Conservation (phyloP, 768 basidiomycete species). For the Kwoniella dendrophila region DNA sequence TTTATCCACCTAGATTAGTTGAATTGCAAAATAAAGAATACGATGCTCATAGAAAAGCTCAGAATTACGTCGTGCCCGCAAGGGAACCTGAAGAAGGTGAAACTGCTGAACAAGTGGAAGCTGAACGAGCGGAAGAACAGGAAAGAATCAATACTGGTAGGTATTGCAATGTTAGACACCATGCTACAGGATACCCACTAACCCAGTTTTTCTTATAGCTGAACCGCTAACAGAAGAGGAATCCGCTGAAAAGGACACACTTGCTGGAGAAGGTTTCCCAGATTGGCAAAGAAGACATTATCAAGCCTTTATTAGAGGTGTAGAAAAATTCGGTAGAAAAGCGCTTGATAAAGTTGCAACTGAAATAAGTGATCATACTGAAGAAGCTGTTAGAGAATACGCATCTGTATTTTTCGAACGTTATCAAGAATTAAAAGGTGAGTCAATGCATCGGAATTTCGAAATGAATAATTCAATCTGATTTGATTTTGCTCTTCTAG, state of each 20-base stretch:
- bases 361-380: constrained; percentile 77
- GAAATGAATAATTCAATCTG: background rate
- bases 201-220: constrained; percentile 64
- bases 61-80: constrained; percentile 58
- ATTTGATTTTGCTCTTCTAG: constrained; percentile 54
- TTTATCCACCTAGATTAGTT: constrained; percentile 79
- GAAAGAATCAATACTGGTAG: constrained; percentile 82
- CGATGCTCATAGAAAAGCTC: constrained; percentile 48
- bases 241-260: constrained; percentile 73
- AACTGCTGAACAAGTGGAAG: constrained; percentile 80
- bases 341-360: constrained; percentile 63
- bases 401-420: constrained; percentile 83
- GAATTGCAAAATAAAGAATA: constrained; percentile 85
- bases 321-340: constrained; percentile 75
- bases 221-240: constrained; percentile 91
- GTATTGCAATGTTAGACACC: too few relatives aligned
- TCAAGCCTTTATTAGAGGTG: constrained; percentile 79
- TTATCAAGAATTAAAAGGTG: constrained; percentile 80
- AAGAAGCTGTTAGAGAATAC: constrained; percentile 76
- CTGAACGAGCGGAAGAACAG: constrained; percentile 75
- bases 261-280: constrained; percentile 76
- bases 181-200: too few relatives aligned
- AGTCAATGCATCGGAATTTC: constrained; percentile 30
- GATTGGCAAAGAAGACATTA: constrained; percentile 93
- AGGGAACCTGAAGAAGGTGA: constrained; percentile 72